These are phyloP conservation scores for Sphaerulina populicola DNA, from an alignment of 2,329 filamentous ascomycete species.

Conservation along the genomic window DNA sequence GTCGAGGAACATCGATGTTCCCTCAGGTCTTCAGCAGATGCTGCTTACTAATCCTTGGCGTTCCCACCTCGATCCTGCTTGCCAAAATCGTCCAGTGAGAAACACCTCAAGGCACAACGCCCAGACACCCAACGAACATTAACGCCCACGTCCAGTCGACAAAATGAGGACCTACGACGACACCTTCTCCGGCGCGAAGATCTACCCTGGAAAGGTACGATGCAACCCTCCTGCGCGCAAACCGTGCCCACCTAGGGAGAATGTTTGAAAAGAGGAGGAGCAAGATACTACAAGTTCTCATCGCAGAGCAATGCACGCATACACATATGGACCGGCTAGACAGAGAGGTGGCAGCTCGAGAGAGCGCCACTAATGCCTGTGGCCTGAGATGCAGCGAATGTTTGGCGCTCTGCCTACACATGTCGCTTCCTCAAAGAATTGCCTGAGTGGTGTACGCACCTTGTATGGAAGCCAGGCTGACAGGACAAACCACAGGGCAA, in stretches of 20 bases:
- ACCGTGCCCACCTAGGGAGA: slow-evolving; percentile 1
- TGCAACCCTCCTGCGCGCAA: background rate
- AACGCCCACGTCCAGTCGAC: slow-evolving; percentile 32
- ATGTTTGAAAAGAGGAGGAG: slow-evolving; percentile 9
- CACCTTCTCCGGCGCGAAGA: slow-evolving; percentile 67
- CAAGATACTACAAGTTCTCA: background rate
- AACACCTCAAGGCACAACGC: slow-evolving; percentile 2
- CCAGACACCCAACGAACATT: slow-evolving; percentile 7
- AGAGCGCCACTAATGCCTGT: slow-evolving; percentile 5
- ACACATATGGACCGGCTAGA: slow-evolving; percentile 7
- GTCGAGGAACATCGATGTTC: too few species aligned
- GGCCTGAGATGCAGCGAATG: slow-evolving; percentile 8
- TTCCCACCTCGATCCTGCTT: background rate
- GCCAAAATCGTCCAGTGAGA: background rate
- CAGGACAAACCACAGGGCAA: slow-evolving; percentile 64
- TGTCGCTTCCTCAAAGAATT: slow-evolving; percentile 6
- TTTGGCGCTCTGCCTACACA: slow-evolving; percentile 4
- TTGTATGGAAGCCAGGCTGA: slow-evolving; percentile 18
- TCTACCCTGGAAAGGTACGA: slow-evolving; percentile 68
- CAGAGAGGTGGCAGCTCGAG: slow-evolving; percentile 2
- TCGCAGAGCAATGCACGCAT: background rate
- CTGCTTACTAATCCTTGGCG: background rate
- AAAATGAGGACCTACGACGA: slow-evolving; percentile 73
- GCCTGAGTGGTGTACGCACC: slow-evolving; percentile 20
- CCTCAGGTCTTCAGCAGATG: too few species aligned